Base-by-base conservation (phyloP, 768 basidiomycete species). In the Basidioascus undulatus region DNA sequence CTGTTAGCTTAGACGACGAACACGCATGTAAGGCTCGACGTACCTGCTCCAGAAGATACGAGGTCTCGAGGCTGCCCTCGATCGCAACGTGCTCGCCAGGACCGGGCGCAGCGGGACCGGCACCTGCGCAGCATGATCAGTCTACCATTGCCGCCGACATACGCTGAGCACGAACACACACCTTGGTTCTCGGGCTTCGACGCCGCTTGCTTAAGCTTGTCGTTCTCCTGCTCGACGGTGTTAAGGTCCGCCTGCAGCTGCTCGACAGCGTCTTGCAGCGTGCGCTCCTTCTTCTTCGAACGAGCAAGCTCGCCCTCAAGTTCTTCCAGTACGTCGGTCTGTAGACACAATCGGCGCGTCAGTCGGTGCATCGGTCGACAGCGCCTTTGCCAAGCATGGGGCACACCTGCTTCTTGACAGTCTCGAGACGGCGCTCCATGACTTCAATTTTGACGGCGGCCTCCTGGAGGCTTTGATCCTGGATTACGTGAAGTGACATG, bases 401-500 rank as follows among this genome's bases (percentile, higher is more conserved):
- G 28, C 3, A 26, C 32, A 56, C 57, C 51, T 89, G 82, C 56
- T 77, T 82, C 67, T 83, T 87, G 45, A 74, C 75, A 2, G 73
- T 69, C 54, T 96, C 87, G 66, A 86, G 74, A 25, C 84, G 70
- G 35, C 86, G 72, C 55, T 92, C 86, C 71, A 96, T 79, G 12
- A 87, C 66, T 55, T 94, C 83, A 42, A 94, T 83, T 65, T 87
- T 94, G 41, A 94, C 86, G 3, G 64, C 62, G 5, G 74, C 65
- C 53, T 96, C 92, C 56, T 94, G 84, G 27, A 83, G 73, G 20
- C 59, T 67, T 63, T 92, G 84, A 46, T 96, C 92, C 60, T 81
- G 74, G n/a, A 28, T 11, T 12, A 11, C 11, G 10, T 18, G 10
- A 1, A 31, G 11, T 24, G 19, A 7, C 8, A 33, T 27, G 12